Base-by-base conservation (phyloP, 495 filamentous ascomycete genomes). In the Penicillium alfredii region DNA sequence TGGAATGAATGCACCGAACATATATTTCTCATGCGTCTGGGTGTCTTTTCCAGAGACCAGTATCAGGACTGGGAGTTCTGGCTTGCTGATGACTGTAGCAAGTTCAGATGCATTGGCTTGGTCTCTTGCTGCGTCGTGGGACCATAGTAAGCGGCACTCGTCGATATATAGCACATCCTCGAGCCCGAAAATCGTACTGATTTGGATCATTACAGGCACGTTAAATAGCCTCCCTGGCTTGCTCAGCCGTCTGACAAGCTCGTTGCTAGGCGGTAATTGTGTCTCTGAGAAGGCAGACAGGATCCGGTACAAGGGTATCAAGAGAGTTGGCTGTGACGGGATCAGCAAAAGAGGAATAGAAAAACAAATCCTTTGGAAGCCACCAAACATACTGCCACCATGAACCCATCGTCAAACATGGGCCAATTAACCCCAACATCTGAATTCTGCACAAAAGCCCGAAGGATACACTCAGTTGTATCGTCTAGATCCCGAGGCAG, bases 381-480 rank as follows among this genome's bases (percentile, higher is more conserved):
- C 6, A 10, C 13, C 6, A 3, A n/a, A 40, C 30, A 11, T 33
- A 40, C 30, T n/a, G 30, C 38, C 11, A 2, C 5, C 27, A 16
- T 16, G 30, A 16, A 33, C 3, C 28, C 13, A 13, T 16, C 23
- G 10, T 33, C 38, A 12, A 33, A 33, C 38, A 34, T 21, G 8
- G 38, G 22, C 30, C 30, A 40, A 24, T 33, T 40, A 1, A 40
- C 17, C 10, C 22, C 29, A 25, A 22, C 30, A 18, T 28, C 23
- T 3, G 8, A 19, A 13, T 33, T n/a, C 7, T 27, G 30, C 10
- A 21, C 21, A 21, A 40, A 33, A 5, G 30, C 15, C 21, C 38
- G 22, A 14, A 15, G 5, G 4, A 33, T 20, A 20, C 30, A 34
- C 3, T 33, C 30, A 4, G 15, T 10, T 11, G 17, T 8, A 4